Percentiles rank a stretch among this genome's conserved stretches.
phyloP scores from a whole-genome alignment of 83 land plant species.

The Diphasiastrum complanatum region DNA sequence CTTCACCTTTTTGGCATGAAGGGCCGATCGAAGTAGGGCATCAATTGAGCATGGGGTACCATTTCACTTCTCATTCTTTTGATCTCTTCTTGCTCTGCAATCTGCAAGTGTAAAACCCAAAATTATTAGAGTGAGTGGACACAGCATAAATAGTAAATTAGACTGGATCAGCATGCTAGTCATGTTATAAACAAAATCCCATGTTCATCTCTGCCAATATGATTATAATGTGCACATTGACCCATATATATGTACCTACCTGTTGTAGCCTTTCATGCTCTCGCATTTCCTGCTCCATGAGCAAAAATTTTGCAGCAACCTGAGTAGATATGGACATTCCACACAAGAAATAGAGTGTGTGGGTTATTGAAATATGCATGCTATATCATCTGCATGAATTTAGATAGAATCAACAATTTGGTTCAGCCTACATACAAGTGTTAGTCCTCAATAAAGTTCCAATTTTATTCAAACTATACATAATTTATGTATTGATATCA shows the following conservation, averaged over 20 bases:
- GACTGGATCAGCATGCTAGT: not conserved
- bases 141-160: not conserved
- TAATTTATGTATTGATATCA: too few species aligned
- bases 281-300: constrained; percentile 49
- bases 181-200: constrained; percentile 1
- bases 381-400: not conserved
- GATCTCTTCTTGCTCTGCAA: constrained; percentile 84
- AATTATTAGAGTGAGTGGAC: not conserved
- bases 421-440: too few species aligned
- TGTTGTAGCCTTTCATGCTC: constrained; percentile 74
- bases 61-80: constrained; percentile 72
- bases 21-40: constrained; percentile 97
- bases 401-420: too few species aligned
- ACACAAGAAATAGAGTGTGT: too few species aligned
- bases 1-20: constrained; percentile 80
- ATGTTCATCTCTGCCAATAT: not conserved
- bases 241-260: constrained; percentile 38
- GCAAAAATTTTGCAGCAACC: constrained; percentile 59
- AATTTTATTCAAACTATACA: too few species aligned
- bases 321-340: constrained; percentile 9
- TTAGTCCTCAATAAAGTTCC: too few species aligned
- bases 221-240: not conserved
- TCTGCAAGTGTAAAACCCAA: constrained; percentile 29
- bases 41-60: constrained; percentile 92
- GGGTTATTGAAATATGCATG: not conserved